Evolutionary conservation across 1,284 basidiomycete species (phyloP).

Genomic region (Marasmius sp.): DNA sequence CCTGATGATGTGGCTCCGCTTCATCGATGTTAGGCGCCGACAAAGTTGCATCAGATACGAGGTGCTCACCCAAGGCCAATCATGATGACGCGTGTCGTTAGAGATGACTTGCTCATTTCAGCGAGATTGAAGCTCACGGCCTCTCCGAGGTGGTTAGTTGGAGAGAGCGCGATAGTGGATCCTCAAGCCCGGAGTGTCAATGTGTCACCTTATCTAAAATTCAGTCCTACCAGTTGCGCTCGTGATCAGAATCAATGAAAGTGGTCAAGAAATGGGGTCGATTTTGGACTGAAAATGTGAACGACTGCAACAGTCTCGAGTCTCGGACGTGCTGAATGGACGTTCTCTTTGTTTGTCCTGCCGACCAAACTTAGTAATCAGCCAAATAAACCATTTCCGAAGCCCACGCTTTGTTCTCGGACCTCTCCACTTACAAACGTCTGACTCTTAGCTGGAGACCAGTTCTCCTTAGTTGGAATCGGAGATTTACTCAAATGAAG

Average conservation of each 20-base stretch:
- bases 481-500: not conserved
- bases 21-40: not conserved
- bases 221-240: not conserved
- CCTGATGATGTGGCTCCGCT: slow-evolving; percentile 3
- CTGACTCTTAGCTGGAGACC: too few relatives aligned
- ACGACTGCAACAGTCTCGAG: too few relatives aligned
- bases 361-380: not conserved
- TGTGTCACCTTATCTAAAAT: not conserved
- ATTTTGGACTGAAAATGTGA: not conserved
- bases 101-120: not conserved
- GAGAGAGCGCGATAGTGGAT: not conserved
- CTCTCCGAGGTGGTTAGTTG: not conserved
- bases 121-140: not conserved
- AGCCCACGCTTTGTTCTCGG: too few relatives aligned
- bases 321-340: too few relatives aligned
- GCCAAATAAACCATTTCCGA: not conserved
- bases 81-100: not conserved
- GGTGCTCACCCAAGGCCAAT: slow-evolving; percentile 1
- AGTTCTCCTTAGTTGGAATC: not conserved
- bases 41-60: not conserved
- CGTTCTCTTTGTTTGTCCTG: not conserved
- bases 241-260: too few relatives aligned
- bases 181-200: not conserved
- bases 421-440: too few relatives aligned
- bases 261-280: not conserved